Base-by-base conservation (phyloP, 441 rosid genomes). In the Erodium moschatum region DNA sequence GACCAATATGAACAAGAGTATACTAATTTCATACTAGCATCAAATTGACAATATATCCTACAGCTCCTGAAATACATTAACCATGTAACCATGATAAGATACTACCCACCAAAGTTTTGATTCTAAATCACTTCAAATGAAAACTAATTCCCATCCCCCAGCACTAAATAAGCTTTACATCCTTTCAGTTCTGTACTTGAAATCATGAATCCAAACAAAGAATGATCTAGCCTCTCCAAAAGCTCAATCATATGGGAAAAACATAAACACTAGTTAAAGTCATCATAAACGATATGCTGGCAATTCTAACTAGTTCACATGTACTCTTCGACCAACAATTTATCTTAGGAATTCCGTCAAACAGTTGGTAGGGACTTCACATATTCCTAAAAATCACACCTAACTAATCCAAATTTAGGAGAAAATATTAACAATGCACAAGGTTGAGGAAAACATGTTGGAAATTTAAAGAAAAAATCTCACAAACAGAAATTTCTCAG, bases 281-380 rank as follows among this genome's bases (percentile, higher is more conserved):
- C 52, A 46, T 11, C 12, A 13, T 46, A 46, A 46, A 46, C 52
- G 4, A 13, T 42, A 46, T 3, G 52, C 52, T 11, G 3, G 52
- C 52, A 46, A 11, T 46, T 46, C 42, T 3, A 46, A 12, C n/a
- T 46, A 46, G 52, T 46, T 46, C 52, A 46, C 52, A 12, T 56
- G 20, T 56, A 56, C 62, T 56, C 27, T 56, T 56, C 62, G 62
- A 56, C 62, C 61, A 54, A 56, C 62, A 56, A 16, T 38, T 6
- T 38, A 9, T 38, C 42, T 0, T 38, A 38, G 42, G 42, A 38
- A 38, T 38, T 38, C 6, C 42, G 6, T 38, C 42, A 38, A 38
- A 38, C 42, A 38, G 8, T 38, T 38, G 8, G 42, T 33, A 6
- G 42, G 42, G 42, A 38, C 42, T 38, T 38, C 42, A 38, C 42